Percentiles rank a stretch among this genome's conserved stretches.
These are phyloP conservation scores for Lobosporangium transversale DNA, from an alignment of 192 early-diverging fungal genomes.

Conservation along the genomic window DNA sequence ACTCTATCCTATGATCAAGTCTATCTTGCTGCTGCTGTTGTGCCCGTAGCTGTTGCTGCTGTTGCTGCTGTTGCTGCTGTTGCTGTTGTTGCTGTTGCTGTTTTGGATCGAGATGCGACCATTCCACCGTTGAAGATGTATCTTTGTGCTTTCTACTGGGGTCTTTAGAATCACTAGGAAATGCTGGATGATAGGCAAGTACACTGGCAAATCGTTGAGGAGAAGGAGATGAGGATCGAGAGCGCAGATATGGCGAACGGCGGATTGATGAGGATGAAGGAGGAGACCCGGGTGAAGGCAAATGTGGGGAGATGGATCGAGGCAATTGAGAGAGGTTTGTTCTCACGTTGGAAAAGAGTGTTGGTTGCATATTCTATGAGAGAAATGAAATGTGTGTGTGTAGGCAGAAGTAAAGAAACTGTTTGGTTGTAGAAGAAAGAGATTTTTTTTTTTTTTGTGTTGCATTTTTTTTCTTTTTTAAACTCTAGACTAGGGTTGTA, in stretches of 20 bases:
- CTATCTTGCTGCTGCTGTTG: not conserved
- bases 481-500: not conserved
- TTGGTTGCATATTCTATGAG: slow-evolving; percentile 12
- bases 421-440: not conserved
- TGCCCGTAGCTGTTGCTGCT: not conserved
- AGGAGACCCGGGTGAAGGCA: slow-evolving; percentile 22
- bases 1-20: not conserved
- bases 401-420: not conserved
- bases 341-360: slow-evolving; percentile 28
- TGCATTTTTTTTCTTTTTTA: not conserved
- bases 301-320: slow-evolving; percentile 34
- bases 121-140: too few relatives aligned
- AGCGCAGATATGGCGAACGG: slow-evolving; percentile 22
- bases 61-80: slow-evolving; percentile 4
- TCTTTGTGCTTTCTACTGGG: too few relatives aligned
- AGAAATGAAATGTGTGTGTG: not conserved
- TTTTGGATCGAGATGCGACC: not conserved
- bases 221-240: slow-evolving; percentile 37
- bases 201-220: slow-evolving; percentile 44
- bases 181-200: slow-evolving; percentile 33
- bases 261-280: slow-evolving; percentile 7
- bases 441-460: not conserved
- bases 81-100: slow-evolving; percentile 1
- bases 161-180: slow-evolving; percentile 16
- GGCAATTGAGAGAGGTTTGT: slow-evolving; percentile 25